A percentile compares a stretch with the other conserved stretches of the same genome.
These are phyloP conservation scores for Trichocladium antarcticum DNA, from an alignment of 495 filamentous ascomycete genomes.

Conservation along the genomic window DNA sequence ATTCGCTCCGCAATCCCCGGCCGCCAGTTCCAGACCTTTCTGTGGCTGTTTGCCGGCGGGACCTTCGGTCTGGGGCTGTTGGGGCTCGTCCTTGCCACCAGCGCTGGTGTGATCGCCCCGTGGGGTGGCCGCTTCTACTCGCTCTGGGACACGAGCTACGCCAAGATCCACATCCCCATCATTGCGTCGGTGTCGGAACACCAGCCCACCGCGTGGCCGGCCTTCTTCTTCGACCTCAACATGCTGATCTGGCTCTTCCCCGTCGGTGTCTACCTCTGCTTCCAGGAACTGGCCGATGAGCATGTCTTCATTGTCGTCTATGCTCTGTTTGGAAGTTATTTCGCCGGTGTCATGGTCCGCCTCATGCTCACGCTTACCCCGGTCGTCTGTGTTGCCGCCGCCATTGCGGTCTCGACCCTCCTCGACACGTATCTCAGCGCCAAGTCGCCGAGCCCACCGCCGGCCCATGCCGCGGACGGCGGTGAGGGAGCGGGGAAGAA, in stretches of 20 bases:
- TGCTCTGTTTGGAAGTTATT: conserved; percentile 88
- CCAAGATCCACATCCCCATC: conserved; percentile 98
- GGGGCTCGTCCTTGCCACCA: conserved; percentile 68
- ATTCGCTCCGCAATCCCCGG: conserved; percentile 75
- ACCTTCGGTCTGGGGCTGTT: conserved; percentile 50
- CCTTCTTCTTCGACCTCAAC: conserved; percentile 98
- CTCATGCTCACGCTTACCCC: conserved; percentile 96
- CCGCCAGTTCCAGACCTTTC: conserved; percentile 84
- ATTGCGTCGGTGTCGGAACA: conserved; percentile 99
- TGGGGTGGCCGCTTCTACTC: conserved; percentile 99
- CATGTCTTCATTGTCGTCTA: conserved; percentile 99
- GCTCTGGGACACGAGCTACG: conserved; percentile 97
- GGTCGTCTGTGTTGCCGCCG: conserved; percentile 89
- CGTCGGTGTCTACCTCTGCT: conserved; percentile 96
- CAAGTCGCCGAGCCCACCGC: conserved; percentile 42
- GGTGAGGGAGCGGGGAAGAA: conserved; percentile 36
- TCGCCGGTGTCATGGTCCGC: conserved; percentile 98
- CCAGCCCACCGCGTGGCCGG: conserved; percentile 99
- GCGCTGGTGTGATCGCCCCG: conserved; percentile 84
- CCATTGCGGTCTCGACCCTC: conserved; percentile 78
- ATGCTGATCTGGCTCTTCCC: conserved; percentile 99
- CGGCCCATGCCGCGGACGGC: conserved; percentile 40
- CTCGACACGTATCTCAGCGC: conserved; percentile 72
- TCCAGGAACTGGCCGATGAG: conserved; percentile 85
- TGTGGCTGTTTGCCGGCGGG: conserved; percentile 65